Evolutionary conservation across 345 rosid genomes (phyloP), one percentile per base, ranked within the genome.

Genomic region (Eucalyptus cloeziana): DNA sequence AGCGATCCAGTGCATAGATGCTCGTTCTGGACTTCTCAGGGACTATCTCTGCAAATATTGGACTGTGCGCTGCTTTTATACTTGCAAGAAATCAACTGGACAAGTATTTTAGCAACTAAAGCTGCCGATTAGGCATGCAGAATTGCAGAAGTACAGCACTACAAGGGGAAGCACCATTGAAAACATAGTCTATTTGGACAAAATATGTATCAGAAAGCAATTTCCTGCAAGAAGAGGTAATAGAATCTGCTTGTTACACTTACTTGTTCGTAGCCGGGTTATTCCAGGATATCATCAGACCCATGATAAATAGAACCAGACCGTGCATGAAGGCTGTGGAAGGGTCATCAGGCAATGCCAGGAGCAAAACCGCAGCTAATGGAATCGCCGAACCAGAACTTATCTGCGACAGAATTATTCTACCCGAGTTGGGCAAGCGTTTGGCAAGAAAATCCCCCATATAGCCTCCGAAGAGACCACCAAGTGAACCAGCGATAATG

Each of bases 11-110:
- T 3, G 99, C 97, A 85, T 96, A 96, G 50, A 97, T 94, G 85
- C 96, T 97, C 31, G 97, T 97, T 76, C 98, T 92, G 76, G 98
- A 93, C 87, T 90, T 97, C 94, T 94, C 97, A 7, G 97, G 97
- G 49, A 97, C 99, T n/a, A 97, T 96, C 93, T 97, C 99, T 88
- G 97, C 99, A 91, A 96, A 96, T 87, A 96, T 96, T 8, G 99
- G 98, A 90, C 99, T 96, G 95, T 89, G 37, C 37, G 60, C 67
- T 37, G 86, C 24, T 17, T 64, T 86, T 86, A 50, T 64, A 64
- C 50, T 27, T 85, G 83, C 37, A 64, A 89, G 83, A 76, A 76
- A 76, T 76, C 47, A 86, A 86, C 87, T 86, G 62, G 62, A 86
- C 10, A 51, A 49, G 10, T 10, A 86, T 31, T 85, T 51, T 86